Evolutionary conservation across 129 eudicot genomes (phyloP), one percentile per base, ranked within the genome.

Genomic region (Centella asiatica): DNA sequence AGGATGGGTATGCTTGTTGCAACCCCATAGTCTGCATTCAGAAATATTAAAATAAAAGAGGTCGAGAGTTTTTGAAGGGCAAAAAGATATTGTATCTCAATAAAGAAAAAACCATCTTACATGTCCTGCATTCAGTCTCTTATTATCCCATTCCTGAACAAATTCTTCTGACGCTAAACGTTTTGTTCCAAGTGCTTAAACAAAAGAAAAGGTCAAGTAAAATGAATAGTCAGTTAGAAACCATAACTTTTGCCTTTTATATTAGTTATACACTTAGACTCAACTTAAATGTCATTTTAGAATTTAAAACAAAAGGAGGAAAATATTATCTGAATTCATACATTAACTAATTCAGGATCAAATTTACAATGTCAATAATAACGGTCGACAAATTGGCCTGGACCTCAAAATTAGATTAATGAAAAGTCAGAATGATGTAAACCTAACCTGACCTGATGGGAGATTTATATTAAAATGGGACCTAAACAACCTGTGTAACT

Each of bases 81-180:
- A 46, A 54, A 33, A 37, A 40, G 6, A 48, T 27, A 40, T 14
- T 23, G 40, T 42, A 45, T 44, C 57, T 23, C 6, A 33, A 73
- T 2, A 5, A 44, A 32, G 22, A 17, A 61, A 64, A 47, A n/a
- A 52, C 26, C 33, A 46, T 49, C 73, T 66, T 73, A 84, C 89
- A 70, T 74, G 83, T 60, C 97, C 92, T 33, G 90, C 95, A 80
- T 89, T 89, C 67, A 77, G 79, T 76, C 95, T 75, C 64, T 89
- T 89, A 69, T 76, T 80, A 57, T 89, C 95, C 87, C 77, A 78
- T 52, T 80, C 80, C 48, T 83, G 81, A 74, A 57, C 83, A 56
- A 74, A 78, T 55, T 89, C 97, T 62, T 83, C 97, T 44, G 95
- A 77, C 29, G 97, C 97, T 67, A 80, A 46, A 42, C 97, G 83